These are phyloP conservation scores for Fonsecaea multimorphosa DNA, from an alignment of 2,329 filamentous ascomycete genomes.

Conservation along the genomic window DNA sequence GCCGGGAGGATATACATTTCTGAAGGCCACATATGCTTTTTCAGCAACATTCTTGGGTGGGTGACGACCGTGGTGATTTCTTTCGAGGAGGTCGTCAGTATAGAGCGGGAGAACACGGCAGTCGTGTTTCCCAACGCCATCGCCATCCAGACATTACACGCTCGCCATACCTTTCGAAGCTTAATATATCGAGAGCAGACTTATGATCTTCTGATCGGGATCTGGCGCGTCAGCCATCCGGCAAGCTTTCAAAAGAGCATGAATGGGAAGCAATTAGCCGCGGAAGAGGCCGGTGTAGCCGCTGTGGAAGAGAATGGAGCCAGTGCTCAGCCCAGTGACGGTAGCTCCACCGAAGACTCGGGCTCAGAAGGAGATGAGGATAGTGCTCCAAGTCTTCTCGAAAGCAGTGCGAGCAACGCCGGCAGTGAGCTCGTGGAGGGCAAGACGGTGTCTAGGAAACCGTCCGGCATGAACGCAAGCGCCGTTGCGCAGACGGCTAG, in stretches of 20 bases:
- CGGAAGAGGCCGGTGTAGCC: slow-evolving; percentile 87
- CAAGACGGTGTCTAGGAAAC: slow-evolving; percentile 71
- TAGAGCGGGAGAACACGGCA: slow-evolving; percentile 96
- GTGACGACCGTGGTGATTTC: slow-evolving; percentile 96
- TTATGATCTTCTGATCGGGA: slow-evolving; percentile 95
- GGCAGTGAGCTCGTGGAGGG: slow-evolving; percentile 57
- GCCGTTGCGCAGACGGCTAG: slow-evolving; percentile 41
- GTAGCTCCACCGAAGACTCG: slow-evolving; percentile 65
- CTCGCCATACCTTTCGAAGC: slow-evolving; percentile 94
- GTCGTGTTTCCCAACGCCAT: slow-evolving; percentile 96
- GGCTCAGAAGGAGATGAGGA: slow-evolving; percentile 55
- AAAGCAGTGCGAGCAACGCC: slow-evolving; percentile 60
- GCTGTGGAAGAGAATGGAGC: slow-evolving; percentile 75
- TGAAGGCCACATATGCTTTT: slow-evolving; percentile 97
- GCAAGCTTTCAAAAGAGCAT: slow-evolving; percentile 83
- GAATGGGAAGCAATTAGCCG: slow-evolving; percentile 72
- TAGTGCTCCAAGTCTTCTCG: slow-evolving; percentile 66
- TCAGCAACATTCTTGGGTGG: slow-evolving; percentile 98
- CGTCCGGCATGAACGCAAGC: slow-evolving; percentile 61
- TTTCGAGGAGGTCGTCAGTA: slow-evolving; percentile 95
- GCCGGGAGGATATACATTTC: slow-evolving; percentile 95
- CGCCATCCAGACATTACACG: slow-evolving; percentile 93
- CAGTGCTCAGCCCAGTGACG: slow-evolving; percentile 63
- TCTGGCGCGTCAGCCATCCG: slow-evolving; percentile 97
- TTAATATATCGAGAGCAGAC: slow-evolving; percentile 93